Evolutionary conservation across 164 flowering plant genomes (phyloP), one percentile per base, ranked within the genome.

Genomic region (Tetracentron sinense): DNA sequence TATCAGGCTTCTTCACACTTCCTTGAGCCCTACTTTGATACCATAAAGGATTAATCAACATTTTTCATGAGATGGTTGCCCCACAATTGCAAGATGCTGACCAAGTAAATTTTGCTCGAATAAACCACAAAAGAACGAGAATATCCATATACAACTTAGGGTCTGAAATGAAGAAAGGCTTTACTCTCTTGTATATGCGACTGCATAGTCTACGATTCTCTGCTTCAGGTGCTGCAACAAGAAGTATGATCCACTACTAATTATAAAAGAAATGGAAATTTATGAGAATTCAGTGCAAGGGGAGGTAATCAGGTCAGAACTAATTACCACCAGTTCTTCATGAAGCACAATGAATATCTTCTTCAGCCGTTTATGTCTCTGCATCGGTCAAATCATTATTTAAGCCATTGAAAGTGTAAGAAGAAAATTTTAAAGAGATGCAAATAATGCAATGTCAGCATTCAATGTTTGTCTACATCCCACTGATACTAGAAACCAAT

Each of bases 321-420:
- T 31, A 49, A 44, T 65, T 35, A 92, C 98, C 91, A 78, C 66
- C 66, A 92, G 73, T 74, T 92, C 98, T 70, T 89, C 82, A 65
- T 92, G 92, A 68, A 92, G 88, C 78, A 89, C 86, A 46, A 82
- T 33, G 50, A 89, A 92, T 61, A 92, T 77, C 70, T 86, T 86
- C 79, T 89, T 92, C 70, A 83, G 68, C 69, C 80, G 76, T 64
- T 80, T 85, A 67, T 86, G 91, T 69, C 74, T 83, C 98, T 92
- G 90, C 85, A 88, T 29, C 23, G 56, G 27, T 26, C 17, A 56
- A n/a, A 31, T 1, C 26, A 57, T 42, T 49, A 20, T 53, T 19
- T n/a, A 48, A 48, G 21, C 61, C 25, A 62, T 31, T 2, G 22
- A 56, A 48, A 49, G n/a, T 19, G 53, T 19, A 22, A n/a, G 52